Percentiles rank a stretch among this genome's conserved stretches.
Evolutionary conservation across 164 flowering plant genomes (phyloP).

Genomic region (Nelumbo lutea): DNA sequence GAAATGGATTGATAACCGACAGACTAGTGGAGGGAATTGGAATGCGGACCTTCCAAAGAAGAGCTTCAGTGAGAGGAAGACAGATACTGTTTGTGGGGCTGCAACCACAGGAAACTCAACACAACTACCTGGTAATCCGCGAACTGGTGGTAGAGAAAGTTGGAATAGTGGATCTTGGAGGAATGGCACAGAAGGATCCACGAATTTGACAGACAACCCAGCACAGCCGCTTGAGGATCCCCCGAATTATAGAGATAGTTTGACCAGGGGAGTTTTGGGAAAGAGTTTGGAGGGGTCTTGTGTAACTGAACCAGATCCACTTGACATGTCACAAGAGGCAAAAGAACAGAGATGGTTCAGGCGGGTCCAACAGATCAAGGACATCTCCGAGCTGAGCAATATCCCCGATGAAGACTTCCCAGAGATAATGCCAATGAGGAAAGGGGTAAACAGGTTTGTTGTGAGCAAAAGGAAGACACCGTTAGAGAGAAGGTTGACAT

Average conservation of each 20-base stretch:
- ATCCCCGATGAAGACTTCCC: slow-evolving; percentile 98
- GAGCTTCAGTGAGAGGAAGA: slow-evolving; percentile 12
- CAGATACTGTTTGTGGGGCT: slow-evolving; percentile 6
- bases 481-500: slow-evolving; percentile 81
- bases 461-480: slow-evolving; percentile 99
- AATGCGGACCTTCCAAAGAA: slow-evolving; percentile 17
- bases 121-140: slow-evolving; percentile 13
- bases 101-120: slow-evolving; percentile 8
- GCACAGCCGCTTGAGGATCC: slow-evolving; percentile 16
- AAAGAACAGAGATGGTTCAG: slow-evolving; percentile 93
- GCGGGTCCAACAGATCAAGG: slow-evolving; percentile 91
- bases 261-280: slow-evolving; percentile 40
- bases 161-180: slow-evolving; percentile 21
- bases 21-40: slow-evolving; percentile 13
- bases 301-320: slow-evolving; percentile 77
- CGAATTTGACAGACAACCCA: slow-evolving; percentile 12
- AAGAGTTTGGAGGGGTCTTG: slow-evolving; percentile 93
- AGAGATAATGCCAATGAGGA: slow-evolving; percentile 96
- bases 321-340: slow-evolving; percentile 99
- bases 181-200: not conserved
- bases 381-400: slow-evolving; percentile 88
- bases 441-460: slow-evolving; percentile 93
- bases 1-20: slow-evolving; percentile 19
- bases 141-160: slow-evolving; percentile 4
- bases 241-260: slow-evolving; percentile 23